phyloP scores from a whole-genome alignment of 768 basidiomycete species.

The Calocybe gangraenosa region DNA sequence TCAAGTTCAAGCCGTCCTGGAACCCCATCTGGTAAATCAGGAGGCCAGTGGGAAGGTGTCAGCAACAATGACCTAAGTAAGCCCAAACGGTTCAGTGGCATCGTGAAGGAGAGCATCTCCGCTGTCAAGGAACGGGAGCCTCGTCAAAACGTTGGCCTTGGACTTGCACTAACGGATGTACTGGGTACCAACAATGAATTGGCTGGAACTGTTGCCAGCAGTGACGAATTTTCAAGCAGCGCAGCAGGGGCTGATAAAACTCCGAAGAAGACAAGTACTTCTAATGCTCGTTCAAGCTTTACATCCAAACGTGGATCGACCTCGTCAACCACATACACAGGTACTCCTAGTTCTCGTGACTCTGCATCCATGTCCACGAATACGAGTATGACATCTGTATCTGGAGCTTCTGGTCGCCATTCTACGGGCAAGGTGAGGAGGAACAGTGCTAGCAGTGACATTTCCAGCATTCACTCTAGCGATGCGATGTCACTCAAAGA shows the following conservation, averaged over 20 bases:
- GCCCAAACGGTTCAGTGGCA: slow-evolving; percentile 34
- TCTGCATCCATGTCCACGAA: slow-evolving; percentile 78
- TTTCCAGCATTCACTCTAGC: slow-evolving; percentile 68
- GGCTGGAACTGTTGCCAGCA: slow-evolving; percentile 43
- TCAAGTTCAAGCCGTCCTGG: slow-evolving; percentile 66
- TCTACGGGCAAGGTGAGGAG: slow-evolving; percentile 64
- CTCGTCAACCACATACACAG: slow-evolving; percentile 82
- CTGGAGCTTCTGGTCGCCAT: slow-evolving; percentile 68
- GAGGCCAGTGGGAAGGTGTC: slow-evolving; percentile 75
- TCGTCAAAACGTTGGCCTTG: slow-evolving; percentile 31
- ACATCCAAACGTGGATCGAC: slow-evolving; percentile 86
- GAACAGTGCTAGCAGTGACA: slow-evolving; percentile 86
- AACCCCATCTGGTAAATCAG: slow-evolving; percentile 64
- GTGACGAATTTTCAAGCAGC: slow-evolving; percentile 51
- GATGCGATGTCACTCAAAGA: slow-evolving; percentile 65
- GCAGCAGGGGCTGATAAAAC: slow-evolving; percentile 54
- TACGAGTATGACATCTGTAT: slow-evolving; percentile 75
- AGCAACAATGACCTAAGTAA: slow-evolving; percentile 36
- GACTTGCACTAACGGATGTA: slow-evolving; percentile 27
- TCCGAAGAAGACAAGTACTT: slow-evolving; percentile 57
- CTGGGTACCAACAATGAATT: slow-evolving; percentile 37
- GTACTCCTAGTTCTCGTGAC: slow-evolving; percentile 82
- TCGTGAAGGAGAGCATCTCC: slow-evolving; percentile 33
- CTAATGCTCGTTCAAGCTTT: slow-evolving; percentile 64
- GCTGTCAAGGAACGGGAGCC: slow-evolving; percentile 44